These are phyloP conservation scores for Mortierella sp. DNA, from an alignment of 371 early-diverging fungal genomes.

Conservation along the genomic window DNA sequence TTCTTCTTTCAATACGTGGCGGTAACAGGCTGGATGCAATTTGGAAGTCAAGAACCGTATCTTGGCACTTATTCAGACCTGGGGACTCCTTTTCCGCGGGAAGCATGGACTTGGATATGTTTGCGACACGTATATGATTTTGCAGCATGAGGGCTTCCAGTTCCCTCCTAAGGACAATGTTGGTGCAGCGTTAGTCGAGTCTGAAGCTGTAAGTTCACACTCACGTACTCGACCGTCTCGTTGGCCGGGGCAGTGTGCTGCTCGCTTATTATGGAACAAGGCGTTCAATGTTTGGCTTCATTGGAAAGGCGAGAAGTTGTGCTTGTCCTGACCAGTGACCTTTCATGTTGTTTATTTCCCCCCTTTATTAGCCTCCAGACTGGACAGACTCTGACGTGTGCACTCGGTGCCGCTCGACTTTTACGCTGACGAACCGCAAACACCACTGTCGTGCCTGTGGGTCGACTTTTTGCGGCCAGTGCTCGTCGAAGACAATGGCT, in stretches of 20 bases:
- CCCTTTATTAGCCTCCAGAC: constrained; percentile 82
- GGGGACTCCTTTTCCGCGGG: constrained; percentile 87
- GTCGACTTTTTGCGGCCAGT: constrained; percentile 90
- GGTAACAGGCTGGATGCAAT: constrained; percentile 64
- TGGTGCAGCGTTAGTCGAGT: constrained; percentile 49
- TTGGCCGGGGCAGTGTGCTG: not conserved
- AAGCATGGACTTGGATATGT: constrained; percentile 83
- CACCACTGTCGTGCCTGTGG: constrained; percentile 98
- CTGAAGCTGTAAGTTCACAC: constrained; percentile 32
- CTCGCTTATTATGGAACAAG: not conserved
- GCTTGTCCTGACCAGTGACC: not conserved
- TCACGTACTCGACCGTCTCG: not conserved
- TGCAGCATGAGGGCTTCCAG: constrained; percentile 80
- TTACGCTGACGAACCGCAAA: constrained; percentile 95
- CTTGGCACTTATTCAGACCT: constrained; percentile 83
- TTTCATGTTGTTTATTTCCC: not conserved
- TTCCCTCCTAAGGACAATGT: constrained; percentile 53
- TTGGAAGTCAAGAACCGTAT: constrained; percentile 81
- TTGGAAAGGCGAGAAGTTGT: not conserved
- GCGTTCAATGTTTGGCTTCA: too few relatives aligned
- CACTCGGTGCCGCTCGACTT: constrained; percentile 90
- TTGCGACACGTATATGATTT: constrained; percentile 76
- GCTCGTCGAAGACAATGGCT: constrained; percentile 87
- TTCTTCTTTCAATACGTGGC: not conserved
- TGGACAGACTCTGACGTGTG: constrained; percentile 96